Conservation (phyloP, 2,329 filamentous ascomycete species). For the Karstenula rhodostoma region DNA sequence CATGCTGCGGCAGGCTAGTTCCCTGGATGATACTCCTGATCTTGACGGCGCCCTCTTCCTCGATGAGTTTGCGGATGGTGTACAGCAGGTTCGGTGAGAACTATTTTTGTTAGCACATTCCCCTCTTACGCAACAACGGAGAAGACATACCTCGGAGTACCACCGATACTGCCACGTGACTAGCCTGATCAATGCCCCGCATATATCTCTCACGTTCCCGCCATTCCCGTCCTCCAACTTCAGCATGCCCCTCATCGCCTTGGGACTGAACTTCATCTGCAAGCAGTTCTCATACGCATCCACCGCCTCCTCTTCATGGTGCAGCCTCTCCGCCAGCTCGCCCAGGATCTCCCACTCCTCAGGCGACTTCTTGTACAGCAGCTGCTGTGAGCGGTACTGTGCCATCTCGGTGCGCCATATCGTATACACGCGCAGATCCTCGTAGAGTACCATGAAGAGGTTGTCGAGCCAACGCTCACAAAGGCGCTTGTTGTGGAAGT, state of each 20-base stretch:
- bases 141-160: conserved; percentile 81
- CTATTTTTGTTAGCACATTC: conserved; percentile 48
- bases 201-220: conserved; percentile 76
- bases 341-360: conserved; percentile 99
- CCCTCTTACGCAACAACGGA: not conserved
- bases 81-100: conserved; percentile 92
- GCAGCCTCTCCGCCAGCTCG: conserved; percentile 87
- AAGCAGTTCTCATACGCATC: conserved; percentile 94
- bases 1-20: conserved; percentile 89
- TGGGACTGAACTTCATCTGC: conserved; percentile 88
- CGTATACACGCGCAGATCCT: conserved; percentile 96
- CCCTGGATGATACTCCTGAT: conserved; percentile 97
- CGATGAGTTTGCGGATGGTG: conserved; percentile 89
- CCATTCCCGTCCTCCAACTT: conserved; percentile 79
- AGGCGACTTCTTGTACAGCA: conserved; percentile 95
- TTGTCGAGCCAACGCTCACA: conserved; percentile 99
- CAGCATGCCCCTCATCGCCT: conserved; percentile 86
- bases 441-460: conserved; percentile 98
- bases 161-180: conserved; percentile 99
- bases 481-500: conserved; percentile 95
- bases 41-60: conserved; percentile 97
- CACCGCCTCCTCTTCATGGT: conserved; percentile 88
- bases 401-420: conserved; percentile 99
- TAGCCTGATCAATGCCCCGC: conserved; percentile 86
- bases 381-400: conserved; percentile 89